These are phyloP conservation scores for Nothophaeocryptopus gaeumannii DNA, from an alignment of 2,329 filamentous ascomycete species.

Conservation along the genomic window DNA sequence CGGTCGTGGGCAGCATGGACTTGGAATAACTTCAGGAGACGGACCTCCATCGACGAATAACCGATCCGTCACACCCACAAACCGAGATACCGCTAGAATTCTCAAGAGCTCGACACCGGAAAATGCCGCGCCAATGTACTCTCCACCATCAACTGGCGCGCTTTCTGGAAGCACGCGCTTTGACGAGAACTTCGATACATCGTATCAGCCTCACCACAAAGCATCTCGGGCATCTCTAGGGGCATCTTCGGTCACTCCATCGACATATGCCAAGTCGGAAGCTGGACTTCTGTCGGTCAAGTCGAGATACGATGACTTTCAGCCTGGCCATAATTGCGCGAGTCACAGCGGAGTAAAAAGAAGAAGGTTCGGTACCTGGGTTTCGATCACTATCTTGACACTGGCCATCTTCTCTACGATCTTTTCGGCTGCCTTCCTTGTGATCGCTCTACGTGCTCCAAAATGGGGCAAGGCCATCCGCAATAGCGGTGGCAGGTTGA, in stretches of 20 bases:
- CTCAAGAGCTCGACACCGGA: conserved; percentile 16
- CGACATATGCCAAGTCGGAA: conserved; percentile 27
- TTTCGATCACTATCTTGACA: conserved; percentile 42
- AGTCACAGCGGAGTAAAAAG: conserved; percentile 16
- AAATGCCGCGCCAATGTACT: conserved; percentile 16
- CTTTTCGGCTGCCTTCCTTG: conserved; percentile 65
- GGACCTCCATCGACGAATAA: conserved; percentile 13
- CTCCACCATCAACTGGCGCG: conserved; percentile 25
- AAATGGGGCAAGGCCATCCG: conserved; percentile 60
- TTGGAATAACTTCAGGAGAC: conserved; percentile 34
- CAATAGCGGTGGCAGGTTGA: conserved; percentile 46
- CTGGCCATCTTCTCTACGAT: conserved; percentile 62
- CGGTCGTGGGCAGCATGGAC: conserved; percentile 27
- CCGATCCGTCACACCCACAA: conserved; percentile 24
- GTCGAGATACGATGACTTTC: conserved; percentile 26
- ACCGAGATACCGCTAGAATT: conserved; percentile 10
- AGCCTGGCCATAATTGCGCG: conserved; percentile 24
- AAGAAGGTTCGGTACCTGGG: conserved; percentile 40
- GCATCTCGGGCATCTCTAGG: conserved; percentile 24
- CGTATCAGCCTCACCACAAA: conserved; percentile 16
- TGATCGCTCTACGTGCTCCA: conserved; percentile 60
- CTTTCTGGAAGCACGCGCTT: conserved; percentile 27
- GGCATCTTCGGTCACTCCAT: conserved; percentile 11
- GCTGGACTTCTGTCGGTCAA: conserved; percentile 24
- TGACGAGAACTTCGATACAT: conserved; percentile 17